Base-by-base conservation (phyloP, 768 basidiomycete species). In the Mycena olivaceomarginata region DNA sequence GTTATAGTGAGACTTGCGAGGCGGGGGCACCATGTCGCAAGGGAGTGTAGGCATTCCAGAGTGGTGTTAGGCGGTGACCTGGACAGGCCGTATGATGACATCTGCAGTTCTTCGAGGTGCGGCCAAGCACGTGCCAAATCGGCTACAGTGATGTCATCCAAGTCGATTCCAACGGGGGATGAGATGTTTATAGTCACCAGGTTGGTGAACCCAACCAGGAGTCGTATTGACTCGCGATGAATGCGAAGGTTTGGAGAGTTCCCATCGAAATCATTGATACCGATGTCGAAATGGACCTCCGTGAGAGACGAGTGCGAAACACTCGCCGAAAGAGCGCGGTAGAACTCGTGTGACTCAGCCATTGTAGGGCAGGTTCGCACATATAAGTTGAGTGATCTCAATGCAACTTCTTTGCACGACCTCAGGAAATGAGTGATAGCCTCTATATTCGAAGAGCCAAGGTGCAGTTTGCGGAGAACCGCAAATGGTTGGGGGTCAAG, bases 101-200 rank as follows among this genome's bases (percentile, higher is more conserved):
- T 40, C 43, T 45, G 15, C 40, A 73, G 25, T 48, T 48, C 20
- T 41, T 46, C 66, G 46, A 74, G 43, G 4, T 46, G 57, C 13
- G 72, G 72, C 72, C 72, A 74, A 22, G 72, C 65, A 5, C 57
- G 56, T 40, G 72, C 72, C 45, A 74, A 48, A 25, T 62, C 72
- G 18, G 45, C 9, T 0, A 31, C 46, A 13, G 57, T 51, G 51
- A 1, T 22, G 37, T 74, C 45, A 16, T 57, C 56, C 25, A 57
- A 31, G 25, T 57, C 56, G 25, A 57, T 11, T 57, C 56, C 56
- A 5, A 57, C 5, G 22, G 25, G 56, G 25, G 56, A 57, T 8
- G 56, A 5, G 25, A 57, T 31, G 3, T 9, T 11, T 31, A 57
- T 25, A 2, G n/a, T 5, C 11, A 25, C 12, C 9, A 57, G 25